A percentile compares a stretch with the other conserved stretches of the same genome.
phyloP scores from a whole-genome alignment of 2,329 filamentous ascomycete genomes.

The Cyphellophora attinorum region DNA sequence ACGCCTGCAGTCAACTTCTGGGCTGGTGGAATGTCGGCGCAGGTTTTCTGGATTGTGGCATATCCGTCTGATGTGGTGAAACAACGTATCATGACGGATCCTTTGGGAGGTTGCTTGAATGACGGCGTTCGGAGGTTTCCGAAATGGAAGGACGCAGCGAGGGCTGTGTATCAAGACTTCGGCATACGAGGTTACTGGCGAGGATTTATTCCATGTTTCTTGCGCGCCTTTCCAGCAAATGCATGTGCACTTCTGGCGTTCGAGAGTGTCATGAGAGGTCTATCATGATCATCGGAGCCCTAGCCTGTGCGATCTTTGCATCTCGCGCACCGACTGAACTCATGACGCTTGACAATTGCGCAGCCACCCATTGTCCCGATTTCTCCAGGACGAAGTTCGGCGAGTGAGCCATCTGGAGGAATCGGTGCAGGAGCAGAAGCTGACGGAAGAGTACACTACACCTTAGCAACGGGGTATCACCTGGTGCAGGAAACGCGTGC shows the following conservation, averaged over 20 bases:
- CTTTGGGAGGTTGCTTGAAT: slow-evolving; percentile 59
- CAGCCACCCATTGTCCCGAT: background rate
- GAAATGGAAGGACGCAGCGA: slow-evolving; percentile 71
- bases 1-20: slow-evolving; percentile 87
- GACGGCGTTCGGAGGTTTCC: slow-evolving; percentile 61
- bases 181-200: slow-evolving; percentile 82
- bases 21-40: slow-evolving; percentile 86
- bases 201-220: slow-evolving; percentile 86
- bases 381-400: background rate
- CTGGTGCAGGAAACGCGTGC: too few species aligned
- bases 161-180: slow-evolving; percentile 62
- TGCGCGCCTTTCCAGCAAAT: slow-evolving; percentile 91
- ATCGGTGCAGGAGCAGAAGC: background rate
- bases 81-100: slow-evolving; percentile 95
- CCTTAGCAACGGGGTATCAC: too few species aligned
- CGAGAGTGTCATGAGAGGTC: slow-evolving; percentile 74
- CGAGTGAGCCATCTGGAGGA: background rate
- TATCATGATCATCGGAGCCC: background rate
- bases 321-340: background rate
- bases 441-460: background rate
- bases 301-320: background rate
- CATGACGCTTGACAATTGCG: background rate
- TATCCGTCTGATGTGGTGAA: slow-evolving; percentile 93
- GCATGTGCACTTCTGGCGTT: slow-evolving; percentile 88
- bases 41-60: slow-evolving; percentile 87